Conservation (phyloP, 1,284 basidiomycete species). For the Boletus sp. region DNA sequence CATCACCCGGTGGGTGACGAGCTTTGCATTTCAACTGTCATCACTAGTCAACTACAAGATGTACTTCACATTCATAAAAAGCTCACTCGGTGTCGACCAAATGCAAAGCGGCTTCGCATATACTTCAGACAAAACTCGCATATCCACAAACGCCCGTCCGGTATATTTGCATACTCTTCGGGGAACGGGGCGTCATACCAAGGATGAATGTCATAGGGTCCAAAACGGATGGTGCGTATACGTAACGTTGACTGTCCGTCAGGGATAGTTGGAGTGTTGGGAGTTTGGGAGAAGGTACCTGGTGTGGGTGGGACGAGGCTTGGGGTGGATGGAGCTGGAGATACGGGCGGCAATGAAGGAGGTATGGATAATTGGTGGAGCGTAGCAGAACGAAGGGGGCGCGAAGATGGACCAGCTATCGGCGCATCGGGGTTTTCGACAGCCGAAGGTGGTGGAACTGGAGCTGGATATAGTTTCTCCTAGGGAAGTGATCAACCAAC, state of each 20-base stretch:
- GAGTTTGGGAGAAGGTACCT: slow-evolving; percentile 30
- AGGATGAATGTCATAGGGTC: slow-evolving; percentile 92
- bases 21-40: slow-evolving; percentile 89
- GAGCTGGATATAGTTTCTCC: slow-evolving; percentile 51
- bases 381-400: slow-evolving; percentile 59
- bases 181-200: slow-evolving; percentile 99
- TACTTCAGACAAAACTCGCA: slow-evolving; percentile 99
- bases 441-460: slow-evolving; percentile 34
- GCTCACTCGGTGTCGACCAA: slow-evolving; percentile 80
- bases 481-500: slow-evolving; percentile 29
- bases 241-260: slow-evolving; percentile 47
- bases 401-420: slow-evolving; percentile 53
- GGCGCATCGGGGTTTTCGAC: slow-evolving; percentile 41
- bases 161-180: slow-evolving; percentile 92
- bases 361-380: slow-evolving; percentile 38
- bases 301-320: slow-evolving; percentile 35
- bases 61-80: slow-evolving; percentile 1
- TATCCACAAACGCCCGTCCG: slow-evolving; percentile 92
- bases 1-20: slow-evolving; percentile 94
- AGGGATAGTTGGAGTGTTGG: slow-evolving; percentile 22
- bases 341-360: slow-evolving; percentile 25
- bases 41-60: slow-evolving; percentile 21
- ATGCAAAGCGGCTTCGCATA: slow-evolving; percentile 93
- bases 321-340: slow-evolving; percentile 41
- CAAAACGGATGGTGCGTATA: slow-evolving; percentile 89